These are phyloP conservation scores for Tarenaya hassleriana DNA, from an alignment of 345 rosid species.

Conservation along the genomic window DNA sequence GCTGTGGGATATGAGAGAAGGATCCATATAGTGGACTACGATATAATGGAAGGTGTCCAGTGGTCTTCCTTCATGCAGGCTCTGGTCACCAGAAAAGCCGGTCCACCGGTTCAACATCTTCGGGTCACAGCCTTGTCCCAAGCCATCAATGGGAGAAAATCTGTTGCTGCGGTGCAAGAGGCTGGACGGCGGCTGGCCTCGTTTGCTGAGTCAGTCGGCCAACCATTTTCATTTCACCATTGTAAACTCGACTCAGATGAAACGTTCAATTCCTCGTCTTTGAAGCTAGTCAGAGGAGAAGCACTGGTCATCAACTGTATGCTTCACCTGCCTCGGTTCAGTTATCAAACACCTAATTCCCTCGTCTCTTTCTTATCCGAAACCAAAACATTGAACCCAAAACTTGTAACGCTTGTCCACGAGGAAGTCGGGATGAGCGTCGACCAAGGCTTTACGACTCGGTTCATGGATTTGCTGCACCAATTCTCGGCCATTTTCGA, in stretches of 20 bases:
- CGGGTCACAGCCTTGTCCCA: constrained; percentile 75
- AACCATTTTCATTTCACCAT: constrained; percentile 76
- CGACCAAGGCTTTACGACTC: constrained; percentile 50
- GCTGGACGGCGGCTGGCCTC: constrained; percentile 64
- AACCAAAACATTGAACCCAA: constrained; percentile 49
- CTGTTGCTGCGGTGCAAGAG: constrained; percentile 60
- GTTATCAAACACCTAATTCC: constrained; percentile 46
- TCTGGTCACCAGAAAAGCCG: constrained; percentile 52
- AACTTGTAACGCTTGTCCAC: constrained; percentile 52
- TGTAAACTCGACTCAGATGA: constrained; percentile 58
- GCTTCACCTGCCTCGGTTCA: constrained; percentile 69
- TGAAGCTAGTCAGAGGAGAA: constrained; percentile 71
- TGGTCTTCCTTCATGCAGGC: constrained; percentile 96
- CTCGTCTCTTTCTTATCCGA: constrained; percentile 55
- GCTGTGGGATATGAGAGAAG: constrained; percentile 53
- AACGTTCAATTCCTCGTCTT: constrained; percentile 39
- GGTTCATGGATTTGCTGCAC: constrained; percentile 77
- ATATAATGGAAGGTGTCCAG: constrained; percentile 81
- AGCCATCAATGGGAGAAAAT: constrained; percentile 40
- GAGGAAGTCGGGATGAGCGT: constrained; percentile 54
- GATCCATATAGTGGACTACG: constrained; percentile 86
- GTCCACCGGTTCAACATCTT: constrained; percentile 56
- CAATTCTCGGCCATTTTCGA: constrained; percentile 81
- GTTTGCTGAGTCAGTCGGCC: constrained; percentile 72
- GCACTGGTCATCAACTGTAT: constrained; percentile 70